These are phyloP conservation scores for Obba rivulosa DNA, from an alignment of 768 basidiomycete genomes.

Conservation along the genomic window DNA sequence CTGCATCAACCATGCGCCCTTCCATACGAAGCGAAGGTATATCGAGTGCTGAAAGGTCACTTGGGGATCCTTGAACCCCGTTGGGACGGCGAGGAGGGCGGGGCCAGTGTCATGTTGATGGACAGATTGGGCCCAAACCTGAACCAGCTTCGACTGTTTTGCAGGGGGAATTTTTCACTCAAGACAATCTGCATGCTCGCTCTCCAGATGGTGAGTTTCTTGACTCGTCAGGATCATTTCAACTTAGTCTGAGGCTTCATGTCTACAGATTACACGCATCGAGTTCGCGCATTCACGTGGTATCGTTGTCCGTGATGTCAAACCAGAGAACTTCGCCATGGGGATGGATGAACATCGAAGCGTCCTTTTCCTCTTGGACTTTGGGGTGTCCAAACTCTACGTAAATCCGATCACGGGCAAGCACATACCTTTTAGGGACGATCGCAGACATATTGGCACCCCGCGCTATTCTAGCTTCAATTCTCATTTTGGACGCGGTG, in stretches of 20 bases:
- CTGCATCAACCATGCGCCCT: neutral
- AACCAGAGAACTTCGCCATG: conserved; percentile 19
- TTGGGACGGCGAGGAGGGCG: conserved; percentile 13
- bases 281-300: conserved; percentile 16
- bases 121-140: conserved; percentile 20
- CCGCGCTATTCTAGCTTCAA: conserved; percentile 10
- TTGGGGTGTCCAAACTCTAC: conserved; percentile 13
- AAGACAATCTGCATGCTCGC: conserved; percentile 20
- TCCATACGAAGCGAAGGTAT: conserved; percentile 14
- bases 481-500: conserved; percentile 10
- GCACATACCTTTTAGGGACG: conserved; percentile 13
- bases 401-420: conserved; percentile 8
- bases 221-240: too few species aligned
- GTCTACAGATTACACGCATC: conserved; percentile 10
- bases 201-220: conserved; percentile 19
- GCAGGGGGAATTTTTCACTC: conserved; percentile 13
- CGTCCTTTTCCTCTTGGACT: conserved; percentile 16
- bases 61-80: conserved; percentile 10
- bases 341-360: conserved; percentile 3
- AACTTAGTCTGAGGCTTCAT: neutral
- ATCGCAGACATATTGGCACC: conserved; percentile 9
- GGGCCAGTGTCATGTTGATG: conserved; percentile 12
- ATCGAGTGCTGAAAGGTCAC: conserved; percentile 9
- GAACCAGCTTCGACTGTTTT: conserved; percentile 9
- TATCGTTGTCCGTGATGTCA: conserved; percentile 18